Evolutionary conservation across 1,284 basidiomycete genomes (phyloP).

Genomic region (Trametes polyzona): DNA sequence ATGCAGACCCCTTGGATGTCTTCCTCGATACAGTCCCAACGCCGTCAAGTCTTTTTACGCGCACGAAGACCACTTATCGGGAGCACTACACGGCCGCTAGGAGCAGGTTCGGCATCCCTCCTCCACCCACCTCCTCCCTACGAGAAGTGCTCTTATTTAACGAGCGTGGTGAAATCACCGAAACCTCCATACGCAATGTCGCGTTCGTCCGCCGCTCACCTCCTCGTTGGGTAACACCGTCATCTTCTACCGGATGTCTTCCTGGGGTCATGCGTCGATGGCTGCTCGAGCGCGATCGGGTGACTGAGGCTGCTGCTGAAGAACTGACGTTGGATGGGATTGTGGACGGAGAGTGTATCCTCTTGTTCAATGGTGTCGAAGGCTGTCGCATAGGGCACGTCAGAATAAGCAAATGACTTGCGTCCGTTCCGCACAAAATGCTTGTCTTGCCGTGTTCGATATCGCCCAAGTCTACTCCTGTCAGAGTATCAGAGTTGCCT

Average conservation of each 20-base stretch:
- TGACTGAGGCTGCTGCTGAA: constrained; percentile 49
- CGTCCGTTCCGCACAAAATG: too few relatives aligned
- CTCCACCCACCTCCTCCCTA: constrained; percentile 31
- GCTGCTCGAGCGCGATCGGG: constrained; percentile 60
- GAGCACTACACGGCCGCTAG: constrained; percentile 64
- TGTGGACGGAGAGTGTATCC: constrained; percentile 60
- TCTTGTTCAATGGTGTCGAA: constrained; percentile 72
- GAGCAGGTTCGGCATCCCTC: constrained; percentile 49
- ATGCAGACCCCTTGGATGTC: constrained; percentile 40
- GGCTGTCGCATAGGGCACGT: constrained; percentile 59
- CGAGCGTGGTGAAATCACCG: constrained; percentile 51
- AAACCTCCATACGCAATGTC: constrained; percentile 71
- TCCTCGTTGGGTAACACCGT: constrained; percentile 67
- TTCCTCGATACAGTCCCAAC: constrained; percentile 59
- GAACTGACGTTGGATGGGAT: constrained; percentile 48
- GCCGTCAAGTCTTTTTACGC: constrained; percentile 56
- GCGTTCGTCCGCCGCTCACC: constrained; percentile 50
- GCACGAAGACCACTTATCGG: constrained; percentile 72
- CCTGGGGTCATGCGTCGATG: constrained; percentile 67
- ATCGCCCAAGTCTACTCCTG: too few relatives aligned
- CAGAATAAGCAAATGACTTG: not conserved
- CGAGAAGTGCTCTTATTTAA: constrained; percentile 71
- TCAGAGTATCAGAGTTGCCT: too few relatives aligned
- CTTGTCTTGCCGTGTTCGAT: too few relatives aligned
- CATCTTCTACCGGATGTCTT: constrained; percentile 63